Percentiles rank a stretch among this genome's conserved stretches.
Conservation (phyloP, 2,329 filamentous ascomycete genomes). For the Aotearoamyces nothofagi region DNA sequence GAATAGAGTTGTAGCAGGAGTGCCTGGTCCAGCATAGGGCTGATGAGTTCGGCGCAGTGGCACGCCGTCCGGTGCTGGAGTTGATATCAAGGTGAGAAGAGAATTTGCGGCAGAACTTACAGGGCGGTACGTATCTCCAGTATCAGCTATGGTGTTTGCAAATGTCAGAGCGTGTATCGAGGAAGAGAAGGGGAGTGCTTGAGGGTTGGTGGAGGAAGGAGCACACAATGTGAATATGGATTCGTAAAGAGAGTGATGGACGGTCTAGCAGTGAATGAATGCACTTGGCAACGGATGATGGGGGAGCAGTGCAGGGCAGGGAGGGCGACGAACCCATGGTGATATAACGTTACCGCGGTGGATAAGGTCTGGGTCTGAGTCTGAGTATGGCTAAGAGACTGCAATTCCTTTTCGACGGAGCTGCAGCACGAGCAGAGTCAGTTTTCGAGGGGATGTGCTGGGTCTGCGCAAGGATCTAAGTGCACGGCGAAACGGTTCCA, state of each 20-base stretch:
- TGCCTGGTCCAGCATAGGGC: constrained; percentile 3
- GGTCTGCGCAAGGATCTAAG: constrained; percentile 4
- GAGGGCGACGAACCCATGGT: constrained; percentile 4
- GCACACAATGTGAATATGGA: background rate
- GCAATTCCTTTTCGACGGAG: constrained; percentile 2
- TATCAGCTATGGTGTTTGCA: constrained; percentile 4
- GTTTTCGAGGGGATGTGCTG: constrained; percentile 3
- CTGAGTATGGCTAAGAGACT: constrained; percentile 2
- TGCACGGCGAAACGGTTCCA: constrained; percentile 4
- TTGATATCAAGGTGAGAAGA: too few species aligned
- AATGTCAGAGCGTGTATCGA: constrained; percentile 1
- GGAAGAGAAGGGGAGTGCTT: background rate
- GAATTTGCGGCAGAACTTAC: constrained; percentile 4
- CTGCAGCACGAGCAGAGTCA: constrained; percentile 2
- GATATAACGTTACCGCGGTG: constrained; percentile 2
- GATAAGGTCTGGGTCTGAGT: constrained; percentile 2
- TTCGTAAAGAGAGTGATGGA: background rate
- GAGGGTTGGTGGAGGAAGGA: constrained; percentile 1
- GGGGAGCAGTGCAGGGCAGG: background rate
- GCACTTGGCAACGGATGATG: background rate
- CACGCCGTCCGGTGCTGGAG: too few species aligned
- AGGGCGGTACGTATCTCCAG: constrained; percentile 7
- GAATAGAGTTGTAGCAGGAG: constrained; percentile 2
- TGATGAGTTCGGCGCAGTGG: constrained; percentile 1
- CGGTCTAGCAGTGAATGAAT: constrained; percentile 3